Conservation (phyloP, 495 filamentous ascomycete genomes). For the Podospora anserina region DNA sequence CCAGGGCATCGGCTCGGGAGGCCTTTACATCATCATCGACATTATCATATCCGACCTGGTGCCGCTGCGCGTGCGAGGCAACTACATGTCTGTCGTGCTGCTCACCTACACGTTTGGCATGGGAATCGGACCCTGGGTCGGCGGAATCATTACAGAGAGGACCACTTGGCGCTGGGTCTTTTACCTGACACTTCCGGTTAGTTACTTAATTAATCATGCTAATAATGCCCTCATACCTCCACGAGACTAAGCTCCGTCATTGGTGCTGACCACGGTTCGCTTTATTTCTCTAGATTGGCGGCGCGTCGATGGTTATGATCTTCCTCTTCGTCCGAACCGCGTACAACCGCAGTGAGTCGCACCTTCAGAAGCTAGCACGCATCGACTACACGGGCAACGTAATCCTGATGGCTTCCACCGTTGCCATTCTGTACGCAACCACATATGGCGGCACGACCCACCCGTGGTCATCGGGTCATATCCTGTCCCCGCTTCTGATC, state of each 20-base stretch:
- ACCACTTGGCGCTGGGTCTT: conserved; percentile 39
- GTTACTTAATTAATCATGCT: not conserved
- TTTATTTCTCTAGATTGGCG: conserved; percentile 18
- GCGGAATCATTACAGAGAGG: conserved; percentile 61
- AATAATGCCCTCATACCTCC: not conserved
- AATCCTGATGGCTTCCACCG: conserved; percentile 28
- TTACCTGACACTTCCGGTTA: conserved; percentile 34
- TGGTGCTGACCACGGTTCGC: not conserved
- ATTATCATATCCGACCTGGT: conserved; percentile 71
- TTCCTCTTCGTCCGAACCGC: conserved; percentile 32
- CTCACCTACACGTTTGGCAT: conserved; percentile 61
- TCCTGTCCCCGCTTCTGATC: conserved; percentile 28
- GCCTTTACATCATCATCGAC: conserved; percentile 70
- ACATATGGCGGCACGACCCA: conserved; percentile 20
- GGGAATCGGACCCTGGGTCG: conserved; percentile 66
- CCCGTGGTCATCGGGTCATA: conserved; percentile 29
- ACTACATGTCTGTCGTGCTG: conserved; percentile 46
- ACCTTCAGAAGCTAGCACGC: conserved; percentile 21
- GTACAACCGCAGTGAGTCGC: conserved; percentile 19
- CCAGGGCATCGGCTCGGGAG: conserved; percentile 77
- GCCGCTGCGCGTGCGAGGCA: conserved; percentile 60
- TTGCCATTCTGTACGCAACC: conserved; percentile 29
- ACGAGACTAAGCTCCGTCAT: not conserved
- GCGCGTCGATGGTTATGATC: conserved; percentile 25
- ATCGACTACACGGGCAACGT: conserved; percentile 35